Evolutionary conservation across 2,329 filamentous ascomycete genomes (phyloP).

Genomic region (Microcyclospora pomicola): DNA sequence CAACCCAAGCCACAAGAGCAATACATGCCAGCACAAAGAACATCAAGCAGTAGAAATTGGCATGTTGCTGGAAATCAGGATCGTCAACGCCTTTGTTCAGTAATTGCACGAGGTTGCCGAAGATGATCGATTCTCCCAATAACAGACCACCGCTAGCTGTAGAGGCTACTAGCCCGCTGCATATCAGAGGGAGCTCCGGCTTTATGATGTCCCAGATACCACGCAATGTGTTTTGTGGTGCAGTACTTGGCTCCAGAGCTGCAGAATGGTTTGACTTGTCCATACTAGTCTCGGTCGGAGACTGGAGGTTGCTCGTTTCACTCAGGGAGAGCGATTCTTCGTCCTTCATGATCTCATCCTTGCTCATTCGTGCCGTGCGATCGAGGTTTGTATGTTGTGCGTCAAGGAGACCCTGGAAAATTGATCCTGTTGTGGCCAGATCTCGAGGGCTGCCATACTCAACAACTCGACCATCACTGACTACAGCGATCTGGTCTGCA

Average conservation of each 20-base stretch:
- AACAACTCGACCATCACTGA: constrained; percentile 52
- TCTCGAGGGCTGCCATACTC: constrained; percentile 49
- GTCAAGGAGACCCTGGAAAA: constrained; percentile 17
- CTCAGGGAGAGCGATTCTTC: not conserved
- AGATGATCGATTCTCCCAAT: constrained; percentile 47
- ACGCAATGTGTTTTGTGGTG: not conserved
- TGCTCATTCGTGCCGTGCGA: no score
- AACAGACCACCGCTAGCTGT: constrained; percentile 36
- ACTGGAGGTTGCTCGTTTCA: not conserved
- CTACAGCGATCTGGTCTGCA: constrained; percentile 65
- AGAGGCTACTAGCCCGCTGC: constrained; percentile 30
- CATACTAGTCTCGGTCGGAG: not conserved
- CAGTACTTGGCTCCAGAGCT: not conserved
- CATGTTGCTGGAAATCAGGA: constrained; percentile 9
- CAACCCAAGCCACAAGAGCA: constrained; percentile 31
- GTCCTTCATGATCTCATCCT: not conserved
- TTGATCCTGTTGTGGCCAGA: constrained; percentile 28
- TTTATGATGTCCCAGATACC: constrained; percentile 10
- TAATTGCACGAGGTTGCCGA: constrained; percentile 37
- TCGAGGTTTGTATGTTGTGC: constrained; percentile 12
- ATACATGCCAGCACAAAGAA: constrained; percentile 42
- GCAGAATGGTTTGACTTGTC: not conserved
- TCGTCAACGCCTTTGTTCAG: constrained; percentile 32
- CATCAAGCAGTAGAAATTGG: constrained; percentile 33
- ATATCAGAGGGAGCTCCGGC: constrained; percentile 26